These are phyloP conservation scores for Novakomyces olei DNA, from an alignment of 805 yeast genomes.

Conservation along the genomic window DNA sequence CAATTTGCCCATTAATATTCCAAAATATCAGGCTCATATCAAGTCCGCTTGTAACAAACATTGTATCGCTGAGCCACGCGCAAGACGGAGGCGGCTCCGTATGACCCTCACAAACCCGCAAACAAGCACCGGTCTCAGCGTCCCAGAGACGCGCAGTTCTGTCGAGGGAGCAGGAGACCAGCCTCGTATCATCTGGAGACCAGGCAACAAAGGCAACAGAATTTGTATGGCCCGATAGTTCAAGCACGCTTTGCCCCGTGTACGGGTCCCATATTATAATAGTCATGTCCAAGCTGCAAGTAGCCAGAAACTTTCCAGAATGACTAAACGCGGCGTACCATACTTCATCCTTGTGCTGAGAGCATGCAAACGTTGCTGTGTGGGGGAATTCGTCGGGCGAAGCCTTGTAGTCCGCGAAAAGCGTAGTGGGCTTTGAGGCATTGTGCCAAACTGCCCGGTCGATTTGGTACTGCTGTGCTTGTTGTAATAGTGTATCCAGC, in stretches of 20 bases:
- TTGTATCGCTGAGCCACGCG: constrained; percentile 43
- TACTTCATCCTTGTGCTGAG: constrained; percentile 46
- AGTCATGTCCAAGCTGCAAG: constrained; percentile 47
- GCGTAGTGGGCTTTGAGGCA: constrained; percentile 11
- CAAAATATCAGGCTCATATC: constrained; percentile 39
- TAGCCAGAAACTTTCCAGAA: constrained; percentile 51
- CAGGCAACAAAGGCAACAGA: constrained; percentile 30
- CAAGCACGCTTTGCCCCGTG: constrained; percentile 14
- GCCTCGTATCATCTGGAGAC: constrained; percentile 45
- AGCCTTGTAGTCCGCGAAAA: constrained; percentile 19
- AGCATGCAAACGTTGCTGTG: constrained; percentile 23
- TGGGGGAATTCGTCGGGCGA: constrained; percentile 25
- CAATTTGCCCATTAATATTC: constrained; percentile 16
- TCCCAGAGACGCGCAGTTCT: constrained; percentile 51
- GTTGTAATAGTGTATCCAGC: constrained; percentile 27
- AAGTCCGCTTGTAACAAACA: constrained; percentile 42
- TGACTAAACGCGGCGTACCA: constrained; percentile 70
- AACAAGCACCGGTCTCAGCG: constrained; percentile 20
- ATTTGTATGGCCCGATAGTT: constrained; percentile 13
- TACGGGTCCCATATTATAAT: constrained; percentile 44
- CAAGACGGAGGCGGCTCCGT: constrained; percentile 20
- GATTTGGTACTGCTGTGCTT: constrained; percentile 29
- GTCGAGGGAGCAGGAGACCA: constrained; percentile 56
- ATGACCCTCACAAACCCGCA: background rate
- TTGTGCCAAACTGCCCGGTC: constrained; percentile 17